Percentiles rank a stretch among this genome's conserved stretches.
phyloP scores from a whole-genome alignment of 768 basidiomycete species.

The Candolleomyces efflorescens region DNA sequence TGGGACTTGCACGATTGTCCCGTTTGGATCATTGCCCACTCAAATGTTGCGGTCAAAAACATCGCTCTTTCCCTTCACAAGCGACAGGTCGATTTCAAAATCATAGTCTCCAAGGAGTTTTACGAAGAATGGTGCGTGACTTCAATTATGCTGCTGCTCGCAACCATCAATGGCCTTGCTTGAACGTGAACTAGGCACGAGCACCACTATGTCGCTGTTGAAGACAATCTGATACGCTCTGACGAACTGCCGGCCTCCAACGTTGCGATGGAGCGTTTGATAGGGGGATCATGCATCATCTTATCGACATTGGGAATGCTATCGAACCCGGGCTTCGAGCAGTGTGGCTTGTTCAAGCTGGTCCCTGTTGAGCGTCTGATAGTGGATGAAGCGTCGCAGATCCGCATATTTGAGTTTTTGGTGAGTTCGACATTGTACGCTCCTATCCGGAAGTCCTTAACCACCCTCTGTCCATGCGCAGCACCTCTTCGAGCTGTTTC shows the following conservation, averaged over 20 bases:
- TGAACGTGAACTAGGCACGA: constrained; percentile 50
- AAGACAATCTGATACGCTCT: constrained; percentile 32
- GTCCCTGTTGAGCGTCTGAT: constrained; percentile 43
- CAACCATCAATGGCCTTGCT: neutral
- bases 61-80: constrained; percentile 41
- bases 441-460: neutral
- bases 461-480: constrained; percentile 13
- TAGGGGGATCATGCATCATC: constrained; percentile 30
- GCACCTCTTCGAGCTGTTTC: constrained; percentile 42
- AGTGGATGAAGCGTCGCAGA: constrained; percentile 56
- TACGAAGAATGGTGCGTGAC: constrained; percentile 40
- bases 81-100: constrained; percentile 31
- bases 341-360: constrained; percentile 27
- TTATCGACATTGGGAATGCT: constrained; percentile 50
- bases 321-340: constrained; percentile 37
- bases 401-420: constrained; percentile 44
- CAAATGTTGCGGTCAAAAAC: constrained; percentile 49
- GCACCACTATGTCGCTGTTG: constrained; percentile 36
- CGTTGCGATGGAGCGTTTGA: constrained; percentile 17
- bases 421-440: constrained; percentile 19
- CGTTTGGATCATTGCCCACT: constrained; percentile 43
- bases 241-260: constrained; percentile 32
- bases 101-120: constrained; percentile 46
- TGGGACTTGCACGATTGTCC: constrained; percentile 25
- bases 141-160: neutral